Base-by-base conservation (phyloP, 2,329 filamentous ascomycete genomes). In the Colletotrichum spinosum region DNA sequence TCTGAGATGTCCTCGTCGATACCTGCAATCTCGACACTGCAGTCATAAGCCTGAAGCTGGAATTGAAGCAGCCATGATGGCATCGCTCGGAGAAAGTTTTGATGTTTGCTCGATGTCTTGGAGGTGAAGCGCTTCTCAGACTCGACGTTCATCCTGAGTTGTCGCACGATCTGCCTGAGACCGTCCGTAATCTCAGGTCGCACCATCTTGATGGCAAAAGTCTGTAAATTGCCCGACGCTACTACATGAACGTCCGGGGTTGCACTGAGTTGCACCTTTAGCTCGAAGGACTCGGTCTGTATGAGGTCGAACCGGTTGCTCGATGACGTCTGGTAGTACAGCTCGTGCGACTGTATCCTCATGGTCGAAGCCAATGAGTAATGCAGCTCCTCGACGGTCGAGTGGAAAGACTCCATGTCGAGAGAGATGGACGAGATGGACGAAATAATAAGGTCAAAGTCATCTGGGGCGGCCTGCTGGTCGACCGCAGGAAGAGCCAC, bases 351-450 rank as follows among this genome's bases (percentile, higher is more conserved):
- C 68, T 95, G 90, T 63, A 98, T 82, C 50, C 96, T 87, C 74
- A 97, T 89, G 4, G 92, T 91, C 0, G 94, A 93, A 12, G 89
- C 89, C 1, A 99, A 81, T 6, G 92, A 93, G 77, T 99, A 99
- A 74, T 97, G 92, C 4, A 94, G 81, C 39, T 97, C 92, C 62
- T 92, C 92, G 41, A 93, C 88, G 0, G 91, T 84, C 3, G 93
- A 96, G 78, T 99, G 96, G n/a, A 94, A 97, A 0, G 96, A 97
- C 74, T 99, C 96, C 52, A 97, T 86, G 72, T 99, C 96, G 25
- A 98, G 81, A 0, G 95, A 97, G 42, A 98, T 88, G 0, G 95
- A 97, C 0, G 97, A 98, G 10, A 97, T 93, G 2, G 94, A 96
- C 1, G 93, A 97, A 52, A 99, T 97, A 49, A 99, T 91, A 37